These are phyloP conservation scores for Scalesia atractyloides DNA, from an alignment of 129 eudicot species.

Conservation along the genomic window DNA sequence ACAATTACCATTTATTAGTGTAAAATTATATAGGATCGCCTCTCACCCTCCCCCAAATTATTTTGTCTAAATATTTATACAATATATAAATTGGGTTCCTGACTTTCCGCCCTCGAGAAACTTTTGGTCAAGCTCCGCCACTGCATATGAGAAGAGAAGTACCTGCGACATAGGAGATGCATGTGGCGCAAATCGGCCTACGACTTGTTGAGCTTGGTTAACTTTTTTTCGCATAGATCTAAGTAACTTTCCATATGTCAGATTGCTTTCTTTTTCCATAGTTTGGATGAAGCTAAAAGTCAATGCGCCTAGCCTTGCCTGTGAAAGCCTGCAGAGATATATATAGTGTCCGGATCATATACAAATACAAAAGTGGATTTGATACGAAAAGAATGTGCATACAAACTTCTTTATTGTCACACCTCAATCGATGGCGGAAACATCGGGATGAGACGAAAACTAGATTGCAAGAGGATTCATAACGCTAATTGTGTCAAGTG, in stretches of 20 bases:
- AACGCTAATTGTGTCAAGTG: too few relatives aligned
- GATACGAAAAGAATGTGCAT: not conserved
- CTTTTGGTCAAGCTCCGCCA: too few relatives aligned
- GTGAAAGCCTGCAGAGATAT: slow-evolving; percentile 50
- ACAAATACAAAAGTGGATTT: not conserved
- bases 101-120: too few relatives aligned
- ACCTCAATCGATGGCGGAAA: too few relatives aligned
- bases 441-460: too few relatives aligned
- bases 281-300: slow-evolving; percentile 70
- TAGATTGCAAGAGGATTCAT: too few relatives aligned
- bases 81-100: too few relatives aligned
- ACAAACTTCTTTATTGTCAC: too few relatives aligned
- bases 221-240: slow-evolving; percentile 47
- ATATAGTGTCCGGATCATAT: not conserved
- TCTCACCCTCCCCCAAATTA: too few relatives aligned
- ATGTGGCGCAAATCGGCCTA: slow-evolving; percentile 38
- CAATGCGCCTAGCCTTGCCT: slow-evolving; percentile 63
- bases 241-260: slow-evolving; percentile 63
- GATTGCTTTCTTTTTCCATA: slow-evolving; percentile 44
- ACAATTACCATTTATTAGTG: not conserved
- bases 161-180: slow-evolving; percentile 53
- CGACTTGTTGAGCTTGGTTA: slow-evolving; percentile 41
- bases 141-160: not conserved
- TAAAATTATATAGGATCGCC: too few relatives aligned
- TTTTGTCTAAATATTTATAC: too few relatives aligned